Evolutionary conservation across 129 eudicot genomes (phyloP), one percentile per base, ranked within the genome.

Genomic region (Flaveria bidentis): DNA sequence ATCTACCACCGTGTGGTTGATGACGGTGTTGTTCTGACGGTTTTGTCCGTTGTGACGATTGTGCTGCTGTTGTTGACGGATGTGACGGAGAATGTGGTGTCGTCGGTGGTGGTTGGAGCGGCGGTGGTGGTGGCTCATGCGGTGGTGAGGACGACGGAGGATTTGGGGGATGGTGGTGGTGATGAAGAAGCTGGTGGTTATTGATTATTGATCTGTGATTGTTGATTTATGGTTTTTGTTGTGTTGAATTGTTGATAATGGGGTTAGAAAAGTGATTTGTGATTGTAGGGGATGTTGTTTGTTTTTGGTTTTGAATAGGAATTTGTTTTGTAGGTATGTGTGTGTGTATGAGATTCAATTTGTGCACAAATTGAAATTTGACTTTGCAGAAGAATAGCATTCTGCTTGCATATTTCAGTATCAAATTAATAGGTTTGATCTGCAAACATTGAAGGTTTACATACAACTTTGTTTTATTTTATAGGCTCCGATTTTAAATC

Each of bases 101-200:
- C 66, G 51, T 28, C 90, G 60, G 33, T 91, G 76, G 25, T 75
- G 71, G 75, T 80, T n/a, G 96, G 89, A 12, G 60, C 76, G 4
- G 87, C 78, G 78, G 58, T 83, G 66, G 87, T 89, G 53, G 16
- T 80, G 75, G 45, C 80, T 75, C 96, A 92, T 77, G 82, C 85
- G 49, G 86, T 72, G 18, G 50, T 87, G 28, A 90, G 98, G 81
- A 83, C 67, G 76, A 89, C 93, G 0, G 94, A 89, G 41, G 89
- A 86, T 65, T 86, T 89, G 90, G 57, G 10, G 46, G 25, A 74
- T 57, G 93, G 86, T 28, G 96, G 85, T 53, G 88, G 89, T 30
- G 83, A 80, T 2, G 83, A 80, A 2, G 26, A 23, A 23, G 26
- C 26, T 23, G 26, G 86, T 45, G 91, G 86, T 36, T 36, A 36